Conservation (phyloP, 805 yeast genomes). For the Wickerhamiella vanderwaltii region DNA sequence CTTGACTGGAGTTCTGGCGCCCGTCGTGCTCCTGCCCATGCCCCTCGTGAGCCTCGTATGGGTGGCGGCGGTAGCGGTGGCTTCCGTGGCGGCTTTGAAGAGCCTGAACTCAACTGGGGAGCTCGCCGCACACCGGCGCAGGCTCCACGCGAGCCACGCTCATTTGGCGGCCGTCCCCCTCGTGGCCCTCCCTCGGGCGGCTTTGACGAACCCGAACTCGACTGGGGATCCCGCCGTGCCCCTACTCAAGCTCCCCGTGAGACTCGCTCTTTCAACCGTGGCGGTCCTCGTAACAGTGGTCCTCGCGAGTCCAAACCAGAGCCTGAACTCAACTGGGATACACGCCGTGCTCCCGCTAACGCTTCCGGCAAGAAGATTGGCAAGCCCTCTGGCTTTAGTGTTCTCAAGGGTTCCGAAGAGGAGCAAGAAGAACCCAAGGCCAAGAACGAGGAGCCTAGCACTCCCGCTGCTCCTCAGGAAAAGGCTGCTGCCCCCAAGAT, state of each 20-base stretch:
- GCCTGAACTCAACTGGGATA: slow-evolving; percentile 40
- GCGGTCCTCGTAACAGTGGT: neutral
- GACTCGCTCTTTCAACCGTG: slow-evolving; percentile 1
- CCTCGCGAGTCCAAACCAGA: slow-evolving; percentile 25
- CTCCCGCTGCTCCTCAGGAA: slow-evolving; percentile 3
- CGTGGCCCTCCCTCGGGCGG: slow-evolving; percentile 24
- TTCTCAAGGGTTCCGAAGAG: slow-evolving; percentile 17
- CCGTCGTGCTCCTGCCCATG: slow-evolving; percentile 16
- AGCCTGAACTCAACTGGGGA: slow-evolving; percentile 35
- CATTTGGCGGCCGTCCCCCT: slow-evolving; percentile 28
- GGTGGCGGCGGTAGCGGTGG: slow-evolving; percentile 5
- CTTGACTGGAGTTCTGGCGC: slow-evolving; percentile 21
- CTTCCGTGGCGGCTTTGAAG: neutral
- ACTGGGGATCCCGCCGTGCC: slow-evolving; percentile 19
- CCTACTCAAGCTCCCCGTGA: slow-evolving; percentile 13
- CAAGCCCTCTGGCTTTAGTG: slow-evolving; percentile 23
- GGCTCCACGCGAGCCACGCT: slow-evolving; percentile 18
- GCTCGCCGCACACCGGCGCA: slow-evolving; percentile 18
- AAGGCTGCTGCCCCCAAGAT: neutral
- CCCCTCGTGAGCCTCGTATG: slow-evolving; percentile 9
- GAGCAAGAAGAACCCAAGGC: slow-evolving; percentile 17
- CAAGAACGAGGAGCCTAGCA: slow-evolving; percentile 3
- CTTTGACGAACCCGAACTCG: slow-evolving; percentile 16
- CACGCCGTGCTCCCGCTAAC: slow-evolving; percentile 15
- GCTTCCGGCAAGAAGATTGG: slow-evolving; percentile 24